Evolutionary conservation across 345 rosid genomes (phyloP), one percentile per base, ranked within the genome.

Genomic region (Salix udensis): DNA sequence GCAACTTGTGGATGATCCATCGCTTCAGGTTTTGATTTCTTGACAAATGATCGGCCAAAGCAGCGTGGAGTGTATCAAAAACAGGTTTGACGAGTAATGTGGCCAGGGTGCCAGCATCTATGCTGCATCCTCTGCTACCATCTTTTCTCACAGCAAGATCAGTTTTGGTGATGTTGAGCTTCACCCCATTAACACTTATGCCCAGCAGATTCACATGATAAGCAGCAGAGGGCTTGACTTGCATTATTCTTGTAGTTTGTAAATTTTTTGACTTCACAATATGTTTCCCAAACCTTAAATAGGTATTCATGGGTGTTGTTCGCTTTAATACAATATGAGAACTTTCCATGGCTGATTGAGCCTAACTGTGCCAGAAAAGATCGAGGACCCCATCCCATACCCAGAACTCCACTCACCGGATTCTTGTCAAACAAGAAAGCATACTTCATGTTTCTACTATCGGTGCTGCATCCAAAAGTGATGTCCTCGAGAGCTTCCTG

Each of bases 331-430:
- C 69, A 34, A 6, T 0, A 66, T 19, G 69, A 66, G 69, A 66
- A 66, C 44, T 66, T 34, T 28, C 69, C 69, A 18, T 66, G 21
- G 9, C 37, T 65, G n/a, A 31, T 16, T 11, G 68, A 26, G 14
- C 30, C 66, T 21, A 23, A 2, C 24, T 62, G 66, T 23, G 68
- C 34, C 0, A 65, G 40, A 30, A 65, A 65, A 26, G 68, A 31
- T 8, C 68, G 68, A 65, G 42, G 42, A 30, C 40, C 42, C 68
- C 68, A 65, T 65, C 68, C 68, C 37, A 65, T 28, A 19, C 68
- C 37, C 68, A 31, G 34, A 65, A 30, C 68, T 31, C 68, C 68
- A 31, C 68, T 65, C 10, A 65, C 68, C 21, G 42, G 68, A 7
- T 30, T 65, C 34, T 31, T 16, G 37, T 65, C 37, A 14, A 19